Percentiles rank a stretch among this genome's conserved stretches.
phyloP scores from a whole-genome alignment of 2,329 filamentous ascomycete species.

The Pseudonectria foliicola region DNA sequence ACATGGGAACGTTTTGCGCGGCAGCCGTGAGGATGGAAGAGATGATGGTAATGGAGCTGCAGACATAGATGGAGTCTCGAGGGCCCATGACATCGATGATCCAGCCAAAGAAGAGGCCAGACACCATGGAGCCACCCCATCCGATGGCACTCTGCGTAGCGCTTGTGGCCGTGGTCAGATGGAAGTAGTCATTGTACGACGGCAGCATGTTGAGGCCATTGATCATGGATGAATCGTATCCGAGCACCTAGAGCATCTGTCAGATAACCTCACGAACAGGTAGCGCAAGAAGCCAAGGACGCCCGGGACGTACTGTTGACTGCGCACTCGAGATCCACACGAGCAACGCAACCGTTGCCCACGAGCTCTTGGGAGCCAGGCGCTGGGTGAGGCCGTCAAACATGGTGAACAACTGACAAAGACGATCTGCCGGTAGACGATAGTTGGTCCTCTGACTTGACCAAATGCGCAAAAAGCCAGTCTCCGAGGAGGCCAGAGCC shows the following conservation, averaged over 20 bases:
- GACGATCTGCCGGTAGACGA: too few species aligned
- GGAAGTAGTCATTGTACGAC: slow-evolving; percentile 46
- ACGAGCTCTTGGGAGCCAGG: too few species aligned
- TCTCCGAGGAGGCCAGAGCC: too few species aligned
- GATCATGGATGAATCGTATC: slow-evolving; percentile 42
- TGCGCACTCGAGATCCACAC: too few species aligned
- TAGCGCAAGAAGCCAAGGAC: too few species aligned
- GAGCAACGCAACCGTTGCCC: too few species aligned
- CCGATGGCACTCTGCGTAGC: slow-evolving; percentile 44
- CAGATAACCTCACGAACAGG: background rate
- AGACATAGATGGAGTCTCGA: slow-evolving; percentile 1
- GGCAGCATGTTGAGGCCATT: slow-evolving; percentile 50
- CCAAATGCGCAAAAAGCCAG: too few species aligned
- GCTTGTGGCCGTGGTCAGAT: slow-evolving; percentile 40
- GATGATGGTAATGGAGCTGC: slow-evolving; percentile 29
- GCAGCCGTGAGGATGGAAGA: slow-evolving; percentile 40
- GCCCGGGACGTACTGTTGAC: too few species aligned
- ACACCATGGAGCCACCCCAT: slow-evolving; percentile 3
- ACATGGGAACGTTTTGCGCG: slow-evolving; percentile 45
- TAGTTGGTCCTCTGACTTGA: too few species aligned
- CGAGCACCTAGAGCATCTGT: slow-evolving; percentile 6
- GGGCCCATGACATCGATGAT: slow-evolving; percentile 4
- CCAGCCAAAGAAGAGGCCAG: slow-evolving; percentile 2
- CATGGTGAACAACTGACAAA: too few species aligned
- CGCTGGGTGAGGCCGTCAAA: too few species aligned